Base-by-base conservation (phyloP, 305 asterid species). In the Solanum hybrid region DNA sequence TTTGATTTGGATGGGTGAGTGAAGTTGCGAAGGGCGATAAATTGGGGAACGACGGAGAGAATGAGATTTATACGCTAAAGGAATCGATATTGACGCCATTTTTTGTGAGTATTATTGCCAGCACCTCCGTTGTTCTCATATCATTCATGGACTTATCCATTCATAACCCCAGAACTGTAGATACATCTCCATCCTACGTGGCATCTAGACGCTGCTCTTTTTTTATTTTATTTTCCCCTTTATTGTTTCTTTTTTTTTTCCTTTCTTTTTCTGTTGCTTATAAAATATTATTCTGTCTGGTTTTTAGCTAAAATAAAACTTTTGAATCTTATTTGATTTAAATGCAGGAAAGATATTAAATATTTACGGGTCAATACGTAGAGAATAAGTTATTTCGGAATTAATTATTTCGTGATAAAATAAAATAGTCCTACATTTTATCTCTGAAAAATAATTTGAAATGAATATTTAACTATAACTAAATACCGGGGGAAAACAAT, bases 21-120 rank as follows among this genome's bases (percentile, higher is more conserved):
- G 92, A 90, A 92, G 90, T 87, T 85, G 80, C 18, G 81, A 93
- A 24, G 75, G 91, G 87, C 77, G 89, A 61, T 73, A 92, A 91
- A 86, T 8, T 42, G 94, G 91, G 81, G 87, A 51, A 85, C 79
- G 91, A n/a, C 79, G 74, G 86, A 87, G 94, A 87, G 93, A 94
- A 20, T 89, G 87, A 90, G 89, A 92, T 89, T 90, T 92, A 33
- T 92, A 96, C 10, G 93, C 92, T 34, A 92, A 90, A 86, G 92
- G 93, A 88, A 91, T 86, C 10, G 96, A 93, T 93, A 95, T 93
- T 87, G 95, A 96, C 98, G 95, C 93, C 87, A 86, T 90, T 91
- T 35, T 33, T 11, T 22, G 61, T 6, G 67, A 35, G n/a, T 37
- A 46, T 34, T 88, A 86, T 34, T 64, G 5, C 18, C 31, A 71